Evolutionary conservation across 768 basidiomycete species (phyloP), one percentile per base, ranked within the genome.

Genomic region (Chalciporus piperatus): DNA sequence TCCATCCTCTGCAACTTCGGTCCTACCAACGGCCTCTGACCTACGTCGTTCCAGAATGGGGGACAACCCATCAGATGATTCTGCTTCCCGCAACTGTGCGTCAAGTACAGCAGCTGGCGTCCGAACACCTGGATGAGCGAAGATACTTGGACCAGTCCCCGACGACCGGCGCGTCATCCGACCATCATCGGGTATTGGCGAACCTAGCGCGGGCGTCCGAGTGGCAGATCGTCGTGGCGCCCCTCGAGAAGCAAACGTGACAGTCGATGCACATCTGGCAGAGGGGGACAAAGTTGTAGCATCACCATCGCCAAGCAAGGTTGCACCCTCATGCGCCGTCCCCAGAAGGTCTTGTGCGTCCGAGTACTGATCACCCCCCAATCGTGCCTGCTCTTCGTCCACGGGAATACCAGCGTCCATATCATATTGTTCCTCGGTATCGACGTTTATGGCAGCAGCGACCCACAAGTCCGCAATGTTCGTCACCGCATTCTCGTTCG

Each of bases 391-490:
- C 11, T 64, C 64, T 37, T 70, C 66, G n/a, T 62, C 68, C 9
- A 47, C 41, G 7, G 42, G 50, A 38, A 59, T 43, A 10, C 50
- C 54, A 49, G 68, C 60, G 10, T 76, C 78, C 16, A 71, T 69
- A 53, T 76, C 74, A 53, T 88, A 89, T 3, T 85, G 84, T 50
- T 93, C 85, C 57, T 94, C 92, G 59, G 89, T 88, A 63, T 96
- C 94, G 27, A 87, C 92, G 53, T 96, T 97, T 73, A 96, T 92
- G 6, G 96, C 97, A 17, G 95, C 89, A 5, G 93, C 92, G 46
- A 98, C 92, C 97, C 97, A 99, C 19, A 99, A 74, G 70, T 98
- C 96, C 20, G 93, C 91, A 62, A 99, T 90, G 59, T 87, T 92
- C 50, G 92, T 95, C 5, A 94, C 93, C 12, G 92, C 88, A 59